phyloP scores from a whole-genome alignment of 352 stramenopile species.

The Pythium pyrilobum region DNA sequence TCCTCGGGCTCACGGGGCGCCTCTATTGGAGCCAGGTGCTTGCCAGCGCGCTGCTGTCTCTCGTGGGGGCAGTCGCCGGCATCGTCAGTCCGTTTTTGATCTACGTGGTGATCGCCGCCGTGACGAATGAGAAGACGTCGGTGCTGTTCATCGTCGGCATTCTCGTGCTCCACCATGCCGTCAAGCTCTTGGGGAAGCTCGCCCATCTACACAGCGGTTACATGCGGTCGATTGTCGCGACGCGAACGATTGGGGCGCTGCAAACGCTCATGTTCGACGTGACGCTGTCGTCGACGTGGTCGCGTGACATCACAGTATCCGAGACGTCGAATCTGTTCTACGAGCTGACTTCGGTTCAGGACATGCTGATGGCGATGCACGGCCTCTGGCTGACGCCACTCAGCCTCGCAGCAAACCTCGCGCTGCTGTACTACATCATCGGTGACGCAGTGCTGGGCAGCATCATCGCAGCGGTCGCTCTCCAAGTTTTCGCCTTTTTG shows the following conservation, averaged over 20 bases:
- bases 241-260: not conserved
- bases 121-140: not conserved
- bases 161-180: not conserved
- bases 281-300: not conserved
- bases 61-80: not conserved
- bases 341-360: conserved; percentile 1
- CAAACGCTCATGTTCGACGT: conserved; percentile 13
- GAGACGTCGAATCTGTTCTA: conserved; percentile 9
- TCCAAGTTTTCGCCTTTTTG: not conserved
- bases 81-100: conserved; percentile 6
- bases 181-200: not conserved
- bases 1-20: not conserved
- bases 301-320: not conserved
- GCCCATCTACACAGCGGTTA: not conserved
- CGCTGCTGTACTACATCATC: conserved; percentile 13
- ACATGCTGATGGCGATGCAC: not conserved
- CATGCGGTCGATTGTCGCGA: not conserved
- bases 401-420: conserved; percentile 3
- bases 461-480: not conserved
- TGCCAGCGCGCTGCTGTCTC: conserved; percentile 3
- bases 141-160: not conserved
- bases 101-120: not conserved
- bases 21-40: conserved; percentile 7
- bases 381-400: not conserved
- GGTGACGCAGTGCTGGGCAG: conserved; percentile 10